These are phyloP conservation scores for Pholiota microspora DNA, from an alignment of 768 basidiomycete species.

Conservation along the genomic window DNA sequence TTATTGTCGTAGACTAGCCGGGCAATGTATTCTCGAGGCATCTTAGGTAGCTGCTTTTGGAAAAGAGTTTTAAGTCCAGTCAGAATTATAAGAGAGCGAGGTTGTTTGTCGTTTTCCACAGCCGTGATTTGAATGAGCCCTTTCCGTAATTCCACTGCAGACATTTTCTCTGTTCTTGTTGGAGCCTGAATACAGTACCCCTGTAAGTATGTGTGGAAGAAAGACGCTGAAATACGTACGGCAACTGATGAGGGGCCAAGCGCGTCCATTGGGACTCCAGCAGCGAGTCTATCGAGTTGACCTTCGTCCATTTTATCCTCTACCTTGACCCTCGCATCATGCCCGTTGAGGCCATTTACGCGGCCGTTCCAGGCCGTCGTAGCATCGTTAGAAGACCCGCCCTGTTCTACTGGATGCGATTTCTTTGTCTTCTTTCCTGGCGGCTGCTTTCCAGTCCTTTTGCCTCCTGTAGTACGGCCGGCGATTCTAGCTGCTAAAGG, in stretches of 20 bases:
- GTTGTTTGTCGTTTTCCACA: conserved; percentile 78
- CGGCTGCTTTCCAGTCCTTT: conserved; percentile 53
- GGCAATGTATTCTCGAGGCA: conserved; percentile 98
- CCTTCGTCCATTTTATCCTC: conserved; percentile 81
- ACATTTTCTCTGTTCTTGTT: conserved; percentile 69
- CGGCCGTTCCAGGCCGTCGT: conserved; percentile 32
- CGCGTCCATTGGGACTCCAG: conserved; percentile 77
- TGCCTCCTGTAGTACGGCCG: conserved; percentile 27
- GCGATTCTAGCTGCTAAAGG: conserved; percentile 52
- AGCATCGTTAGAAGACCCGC: conserved; percentile 34
- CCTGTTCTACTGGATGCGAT: conserved; percentile 52
- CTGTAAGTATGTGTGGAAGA: conserved; percentile 7
- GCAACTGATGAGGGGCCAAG: conserved; percentile 40
- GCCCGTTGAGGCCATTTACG: conserved; percentile 43
- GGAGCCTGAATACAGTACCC: conserved; percentile 37
- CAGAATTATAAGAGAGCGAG: conserved; percentile 79
- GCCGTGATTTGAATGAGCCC: conserved; percentile 82
- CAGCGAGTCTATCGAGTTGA: conserved; percentile 73
- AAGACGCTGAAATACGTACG: conserved; percentile 33
- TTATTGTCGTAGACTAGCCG: conserved; percentile 91
- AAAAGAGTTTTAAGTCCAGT: conserved; percentile 97
- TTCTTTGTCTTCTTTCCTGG: conserved; percentile 59
- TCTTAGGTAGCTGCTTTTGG: conserved; percentile 96
- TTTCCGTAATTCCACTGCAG: conserved; percentile 74
- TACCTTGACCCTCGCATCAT: conserved; percentile 56